Base-by-base conservation (phyloP, 176 grass and related monocot species). In the Raddia guianensis region DNA sequence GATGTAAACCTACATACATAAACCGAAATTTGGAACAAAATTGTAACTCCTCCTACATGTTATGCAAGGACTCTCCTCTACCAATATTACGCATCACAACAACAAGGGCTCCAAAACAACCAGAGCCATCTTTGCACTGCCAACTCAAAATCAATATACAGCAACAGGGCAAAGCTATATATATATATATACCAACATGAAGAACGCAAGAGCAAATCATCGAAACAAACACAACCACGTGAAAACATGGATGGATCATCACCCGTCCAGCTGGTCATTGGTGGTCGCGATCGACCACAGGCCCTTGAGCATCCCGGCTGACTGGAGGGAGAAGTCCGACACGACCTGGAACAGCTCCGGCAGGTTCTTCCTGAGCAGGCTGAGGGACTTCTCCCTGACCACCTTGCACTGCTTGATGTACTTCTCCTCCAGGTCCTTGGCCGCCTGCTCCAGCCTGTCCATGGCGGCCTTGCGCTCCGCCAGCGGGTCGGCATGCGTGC, bases 331-430 rank as follows among this genome's bases (percentile, higher is more conserved):
- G 53, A 97, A 97, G 0, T 97, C 79, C 2, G 61, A 78, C 21
- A 94, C 74, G 11, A 5, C 44, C 0, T 72, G 48, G 74, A 94
- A 94, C 33, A 94, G 84, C 66, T 87, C 89, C 0, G 87, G 94
- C 87, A 97, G 66, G 70, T 84, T 88, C 13, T 65, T 84, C 63
- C 75, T 65, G 18, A 97, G 84, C 72, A 88, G 88, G 49, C 12
- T 70, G 49, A 97, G 84, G 53, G 94, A 91, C 16, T 97, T 97
- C 80, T 97, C 94, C 65, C 91, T 94, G n/a, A 91, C 94, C 2
- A 74, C 21, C 75, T 52, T 87, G 56, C 91, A 97, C 33, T 94
- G 91, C 67, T 37, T 87, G 1, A 3, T 63, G 60, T 88, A 72
- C 16, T 50, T 48, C 45, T 73, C 84, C 15, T 97, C 91, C 70